A percentile compares a stretch with the other conserved stretches of the same genome.
Conservation (phyloP, 2,329 filamentous ascomycete genomes). For the Fusarium poae region DNA sequence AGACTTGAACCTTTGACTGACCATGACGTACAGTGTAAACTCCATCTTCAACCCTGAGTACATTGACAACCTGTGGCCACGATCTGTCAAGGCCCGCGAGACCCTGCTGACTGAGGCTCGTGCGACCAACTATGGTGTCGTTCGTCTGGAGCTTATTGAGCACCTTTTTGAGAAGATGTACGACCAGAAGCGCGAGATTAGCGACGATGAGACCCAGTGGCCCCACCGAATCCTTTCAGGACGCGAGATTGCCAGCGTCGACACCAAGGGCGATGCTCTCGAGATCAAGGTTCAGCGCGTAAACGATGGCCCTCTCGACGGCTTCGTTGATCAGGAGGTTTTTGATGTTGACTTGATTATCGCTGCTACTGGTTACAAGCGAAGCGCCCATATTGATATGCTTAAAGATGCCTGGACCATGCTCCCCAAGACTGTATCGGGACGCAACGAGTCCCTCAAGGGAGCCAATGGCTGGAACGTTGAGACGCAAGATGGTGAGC, state of each 20-base stretch:
- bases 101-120: slow-evolving; percentile 75
- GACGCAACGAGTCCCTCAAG: slow-evolving; percentile 51
- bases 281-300: slow-evolving; percentile 69
- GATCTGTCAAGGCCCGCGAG: slow-evolving; percentile 72
- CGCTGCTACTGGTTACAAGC: slow-evolving; percentile 87
- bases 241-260: slow-evolving; percentile 74
- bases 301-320: slow-evolving; percentile 57
- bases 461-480: slow-evolving; percentile 59
- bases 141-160: slow-evolving; percentile 90
- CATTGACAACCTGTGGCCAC: slow-evolving; percentile 80
- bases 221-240: slow-evolving; percentile 83
- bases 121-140: slow-evolving; percentile 94
- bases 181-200: slow-evolving; percentile 80
- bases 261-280: slow-evolving; percentile 64
- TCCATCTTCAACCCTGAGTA: slow-evolving; percentile 94
- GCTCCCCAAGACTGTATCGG: slow-evolving; percentile 66
- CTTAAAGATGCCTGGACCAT: slow-evolving; percentile 75
- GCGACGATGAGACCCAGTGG: slow-evolving; percentile 78
- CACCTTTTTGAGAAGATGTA: slow-evolving; percentile 90
- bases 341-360: slow-evolving; percentile 85
- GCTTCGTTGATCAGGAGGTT: slow-evolving; percentile 64
- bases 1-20: slow-evolving; percentile 43
- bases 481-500: slow-evolving; percentile 54
- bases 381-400: slow-evolving; percentile 83
- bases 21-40: slow-evolving; percentile 77